phyloP scores from a whole-genome alignment of 2,329 filamentous ascomycete species.

The Sarocladiaceae sp. region DNA sequence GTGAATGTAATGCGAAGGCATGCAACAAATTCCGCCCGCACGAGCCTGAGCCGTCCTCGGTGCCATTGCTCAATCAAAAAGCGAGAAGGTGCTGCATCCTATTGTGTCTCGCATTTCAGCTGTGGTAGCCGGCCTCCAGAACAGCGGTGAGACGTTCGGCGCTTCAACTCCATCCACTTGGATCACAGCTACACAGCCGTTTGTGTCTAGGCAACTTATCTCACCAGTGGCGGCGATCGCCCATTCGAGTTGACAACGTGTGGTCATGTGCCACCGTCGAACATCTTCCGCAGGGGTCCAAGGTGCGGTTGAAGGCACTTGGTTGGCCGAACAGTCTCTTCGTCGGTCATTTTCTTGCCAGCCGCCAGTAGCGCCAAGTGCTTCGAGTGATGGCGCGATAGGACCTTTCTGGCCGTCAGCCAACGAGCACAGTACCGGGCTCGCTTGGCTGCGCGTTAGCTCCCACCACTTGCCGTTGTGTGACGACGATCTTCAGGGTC shows the following conservation, averaged over 20 bases:
- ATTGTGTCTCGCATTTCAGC: conserved; percentile 6
- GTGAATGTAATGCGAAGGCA: too few relatives aligned
- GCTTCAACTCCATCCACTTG: conserved; percentile 5
- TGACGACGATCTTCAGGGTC: conserved; percentile 8
- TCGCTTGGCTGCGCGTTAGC: neutral
- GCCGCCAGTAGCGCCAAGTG: conserved; percentile 4
- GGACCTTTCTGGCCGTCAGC: neutral
- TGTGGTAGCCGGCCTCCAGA: neutral
- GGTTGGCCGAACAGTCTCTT: conserved; percentile 7
- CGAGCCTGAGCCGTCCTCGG: too few relatives aligned
- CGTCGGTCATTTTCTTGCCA: neutral
- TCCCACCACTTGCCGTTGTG: neutral
- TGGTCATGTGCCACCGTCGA: conserved; percentile 2
- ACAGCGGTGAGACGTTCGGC: conserved; percentile 5
- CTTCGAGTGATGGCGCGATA: neutral
- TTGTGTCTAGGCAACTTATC: too few relatives aligned
- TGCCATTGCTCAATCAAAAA: too few relatives aligned
- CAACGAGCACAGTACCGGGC: neutral
- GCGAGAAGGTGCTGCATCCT: conserved; percentile 5
- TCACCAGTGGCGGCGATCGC: too few relatives aligned
- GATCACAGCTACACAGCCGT: too few relatives aligned
- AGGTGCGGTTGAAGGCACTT: neutral
- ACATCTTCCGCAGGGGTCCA: neutral
- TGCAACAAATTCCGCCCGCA: too few relatives aligned
- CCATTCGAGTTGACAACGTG: too few relatives aligned